Percentiles rank a stretch among this genome's conserved stretches.
These are phyloP conservation scores for Cryoendolithus antarcticus DNA, from an alignment of 2,329 filamentous ascomycete species.

Conservation along the genomic window DNA sequence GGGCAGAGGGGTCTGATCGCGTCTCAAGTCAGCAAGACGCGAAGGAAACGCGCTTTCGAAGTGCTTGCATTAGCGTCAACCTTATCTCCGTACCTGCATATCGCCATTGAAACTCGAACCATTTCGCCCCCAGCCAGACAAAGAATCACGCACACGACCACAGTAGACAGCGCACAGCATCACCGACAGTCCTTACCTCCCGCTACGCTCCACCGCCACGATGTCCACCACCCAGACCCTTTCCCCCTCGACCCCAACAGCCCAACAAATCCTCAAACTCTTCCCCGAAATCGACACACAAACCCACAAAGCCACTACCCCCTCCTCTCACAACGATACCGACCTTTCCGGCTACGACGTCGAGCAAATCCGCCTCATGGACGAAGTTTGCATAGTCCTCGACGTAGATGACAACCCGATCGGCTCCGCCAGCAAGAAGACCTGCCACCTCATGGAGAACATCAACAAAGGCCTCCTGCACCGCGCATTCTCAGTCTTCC, in stretches of 20 bases:
- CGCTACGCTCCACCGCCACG: too few relatives aligned
- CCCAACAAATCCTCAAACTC: slow-evolving; percentile 66
- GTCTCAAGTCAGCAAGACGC: neutral
- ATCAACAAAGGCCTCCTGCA: slow-evolving; percentile 93
- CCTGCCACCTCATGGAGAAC: slow-evolving; percentile 97
- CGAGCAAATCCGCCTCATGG: slow-evolving; percentile 96
- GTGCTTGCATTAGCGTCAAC: neutral
- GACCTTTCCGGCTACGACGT: slow-evolving; percentile 87
- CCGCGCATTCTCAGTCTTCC: slow-evolving; percentile 93
- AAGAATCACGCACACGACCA: too few relatives aligned
- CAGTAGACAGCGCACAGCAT: too few relatives aligned
- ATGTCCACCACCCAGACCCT: slow-evolving; percentile 13
- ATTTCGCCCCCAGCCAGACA: too few relatives aligned
- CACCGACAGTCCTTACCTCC: too few relatives aligned
- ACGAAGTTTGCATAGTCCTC: slow-evolving; percentile 94
- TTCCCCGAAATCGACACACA: slow-evolving; percentile 69
- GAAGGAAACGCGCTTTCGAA: neutral
- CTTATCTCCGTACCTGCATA: too few relatives aligned
- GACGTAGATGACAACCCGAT: slow-evolving; percentile 88
- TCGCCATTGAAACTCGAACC: too few relatives aligned
- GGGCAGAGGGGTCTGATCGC: too few relatives aligned
- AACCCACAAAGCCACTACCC: slow-evolving; percentile 41
- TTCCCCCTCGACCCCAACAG: slow-evolving; percentile 47
- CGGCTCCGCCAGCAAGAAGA: slow-evolving; percentile 94
- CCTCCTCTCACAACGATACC: slow-evolving; percentile 34